Evolutionary conservation across 2,329 filamentous ascomycete species (phyloP), one percentile per base, ranked within the genome.

Genomic region (Cercospora sojina): DNA sequence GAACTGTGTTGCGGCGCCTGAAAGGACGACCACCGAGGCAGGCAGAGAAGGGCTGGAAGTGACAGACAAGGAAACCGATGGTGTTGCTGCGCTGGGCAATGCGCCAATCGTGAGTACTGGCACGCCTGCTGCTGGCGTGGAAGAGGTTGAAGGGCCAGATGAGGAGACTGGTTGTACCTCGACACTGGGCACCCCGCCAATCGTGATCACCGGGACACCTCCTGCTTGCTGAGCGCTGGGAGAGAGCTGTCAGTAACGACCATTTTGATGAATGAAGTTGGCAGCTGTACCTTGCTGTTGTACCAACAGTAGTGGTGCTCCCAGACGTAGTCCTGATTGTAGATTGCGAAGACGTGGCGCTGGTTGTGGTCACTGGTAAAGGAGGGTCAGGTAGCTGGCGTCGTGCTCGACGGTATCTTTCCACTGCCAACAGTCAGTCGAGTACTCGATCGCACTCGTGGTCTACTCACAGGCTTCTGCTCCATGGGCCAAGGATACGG

Each of bases 401-500:
- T 32, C 53, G 53, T 10, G 1, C 53, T 23, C 27, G 53, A 35
- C 29, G 27, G 16, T 31, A 57, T 32, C 31, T 18, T 5, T 18
- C n/a, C n/a, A 29, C 53, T 57, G n/a, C 27, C 23, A 4, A 35
- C 2, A 32, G 16, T 57, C 53, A 57, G 53, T 35, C 27, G 18
- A 20, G 25, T 3, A 18, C 9, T 32, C 12, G 12, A 18, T 29
- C 13, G 53, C 12, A 35, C 18, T 31, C 5, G n/a, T 23, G 27
- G 0, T 20, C 12, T 23, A 35, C 53, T 57, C 18, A 57, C 53
- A n/a, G 12, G 23, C 25, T 18, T 57, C 53, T n/a, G 53, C 53
- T 35, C 53, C 53, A 57, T 57, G 16, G 6, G 31, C 53, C 27
- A 71, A 29, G 20, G 66, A 57, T 18, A 68, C 31, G 2, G 65